phyloP scores from a whole-genome alignment of 108 stramenopile genomes.

The Thalassiosira profunda region DNA sequence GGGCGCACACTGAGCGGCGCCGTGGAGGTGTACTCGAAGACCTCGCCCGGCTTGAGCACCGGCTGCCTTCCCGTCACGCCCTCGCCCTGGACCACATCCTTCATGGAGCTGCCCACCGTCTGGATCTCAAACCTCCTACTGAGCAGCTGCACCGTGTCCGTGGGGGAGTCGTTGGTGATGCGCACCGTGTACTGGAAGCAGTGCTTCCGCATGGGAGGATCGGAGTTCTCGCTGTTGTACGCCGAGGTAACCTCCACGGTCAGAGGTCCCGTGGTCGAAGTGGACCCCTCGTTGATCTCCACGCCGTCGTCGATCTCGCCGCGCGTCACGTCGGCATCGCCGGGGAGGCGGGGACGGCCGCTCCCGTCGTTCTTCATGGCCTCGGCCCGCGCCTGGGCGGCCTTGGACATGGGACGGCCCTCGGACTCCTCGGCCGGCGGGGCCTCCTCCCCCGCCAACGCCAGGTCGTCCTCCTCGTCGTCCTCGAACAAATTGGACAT shows the following conservation, averaged over 20 bases:
- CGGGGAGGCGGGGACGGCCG: constrained; percentile 81
- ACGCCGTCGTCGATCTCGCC: constrained; percentile 62
- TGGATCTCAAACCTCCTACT: constrained; percentile 94
- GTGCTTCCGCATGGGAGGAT: constrained; percentile 93
- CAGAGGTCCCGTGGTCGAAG: constrained; percentile 71
- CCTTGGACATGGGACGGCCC: constrained; percentile 53
- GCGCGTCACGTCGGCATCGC: constrained; percentile 76
- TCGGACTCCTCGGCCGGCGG: constrained; percentile 21
- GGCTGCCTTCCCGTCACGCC: constrained; percentile 94
- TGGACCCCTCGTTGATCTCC: constrained; percentile 57
- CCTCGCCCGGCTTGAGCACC: constrained; percentile 91
- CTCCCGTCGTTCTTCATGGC: constrained; percentile 54
- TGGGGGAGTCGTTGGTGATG: constrained; percentile 90
- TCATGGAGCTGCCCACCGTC: constrained; percentile 85
- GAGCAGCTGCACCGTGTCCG: constrained; percentile 89
- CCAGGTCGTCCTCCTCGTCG: constrained; percentile 28
- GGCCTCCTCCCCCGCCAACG: constrained; percentile 19
- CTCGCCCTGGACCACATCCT: constrained; percentile 91
- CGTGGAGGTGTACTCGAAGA: constrained; percentile 93
- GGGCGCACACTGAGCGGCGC: constrained; percentile 84
- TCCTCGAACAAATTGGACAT: constrained; percentile 21
- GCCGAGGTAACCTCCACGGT: constrained; percentile 82
- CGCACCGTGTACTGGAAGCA: constrained; percentile 94
- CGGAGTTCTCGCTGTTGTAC: constrained; percentile 92
- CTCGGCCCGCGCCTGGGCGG: constrained; percentile 67